Evolutionary conservation across 768 basidiomycete genomes (phyloP).

Genomic region (Scleroderma citrinum): DNA sequence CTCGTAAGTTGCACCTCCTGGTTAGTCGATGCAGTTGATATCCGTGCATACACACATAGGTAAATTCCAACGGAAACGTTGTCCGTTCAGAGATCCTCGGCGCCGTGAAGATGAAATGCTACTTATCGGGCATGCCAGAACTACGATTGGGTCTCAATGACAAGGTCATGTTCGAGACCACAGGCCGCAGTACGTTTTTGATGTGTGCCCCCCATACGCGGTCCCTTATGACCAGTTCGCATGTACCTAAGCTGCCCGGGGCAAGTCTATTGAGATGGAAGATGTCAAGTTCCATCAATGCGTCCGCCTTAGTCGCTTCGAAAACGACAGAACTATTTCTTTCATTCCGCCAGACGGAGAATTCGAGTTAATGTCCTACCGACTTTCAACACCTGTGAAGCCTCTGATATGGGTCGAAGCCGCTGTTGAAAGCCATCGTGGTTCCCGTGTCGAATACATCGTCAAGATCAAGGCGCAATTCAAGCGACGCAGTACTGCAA

Average conservation of each 20-base stretch:
- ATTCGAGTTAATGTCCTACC: slow-evolving; percentile 97
- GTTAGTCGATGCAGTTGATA: neutral
- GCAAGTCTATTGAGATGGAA: slow-evolving; percentile 99
- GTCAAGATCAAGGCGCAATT: slow-evolving; percentile 97
- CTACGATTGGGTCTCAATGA: slow-evolving; percentile 93
- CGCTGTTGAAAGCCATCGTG: slow-evolving; percentile 88
- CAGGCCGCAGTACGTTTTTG: slow-evolving; percentile 74
- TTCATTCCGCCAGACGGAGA: slow-evolving; percentile 99
- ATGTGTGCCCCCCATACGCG: neutral
- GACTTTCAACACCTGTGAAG: slow-evolving; percentile 94
- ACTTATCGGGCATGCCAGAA: slow-evolving; percentile 99
- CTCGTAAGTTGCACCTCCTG: slow-evolving; percentile 48
- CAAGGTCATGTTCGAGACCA: slow-evolving; percentile 99
- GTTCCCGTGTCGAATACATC: slow-evolving; percentile 92
- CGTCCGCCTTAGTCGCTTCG: slow-evolving; percentile 92
- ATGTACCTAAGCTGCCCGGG: slow-evolving; percentile 62
- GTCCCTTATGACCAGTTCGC: neutral
- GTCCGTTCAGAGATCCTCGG: slow-evolving; percentile 96
- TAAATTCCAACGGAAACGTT: slow-evolving; percentile 95
- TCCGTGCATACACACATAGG: slow-evolving; percentile 39
- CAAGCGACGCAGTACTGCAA: slow-evolving; percentile 92
- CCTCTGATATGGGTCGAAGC: slow-evolving; percentile 95
- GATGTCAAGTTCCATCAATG: slow-evolving; percentile 99
- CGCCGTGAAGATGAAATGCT: slow-evolving; percentile 99
- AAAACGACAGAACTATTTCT: slow-evolving; percentile 97